Conservation (phyloP, 1,284 basidiomycete genomes). For the Puccinia coronata region DNA sequence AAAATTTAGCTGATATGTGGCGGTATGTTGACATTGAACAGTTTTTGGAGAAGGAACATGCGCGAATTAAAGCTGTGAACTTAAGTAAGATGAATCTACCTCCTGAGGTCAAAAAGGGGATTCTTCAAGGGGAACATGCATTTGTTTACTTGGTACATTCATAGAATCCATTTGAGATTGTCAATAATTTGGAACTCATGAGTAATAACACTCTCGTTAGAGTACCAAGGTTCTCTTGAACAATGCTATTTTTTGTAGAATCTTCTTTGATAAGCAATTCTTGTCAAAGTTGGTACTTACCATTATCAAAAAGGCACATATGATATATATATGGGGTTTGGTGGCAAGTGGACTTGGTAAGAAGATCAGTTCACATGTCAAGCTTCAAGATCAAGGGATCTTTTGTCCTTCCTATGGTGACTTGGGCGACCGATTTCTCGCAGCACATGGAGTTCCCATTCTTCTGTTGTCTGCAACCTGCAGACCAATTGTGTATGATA, state of each 20-base stretch:
- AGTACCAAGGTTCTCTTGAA: conserved; percentile 33
- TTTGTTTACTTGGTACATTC: conserved; percentile 11
- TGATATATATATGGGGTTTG: conserved; percentile 28
- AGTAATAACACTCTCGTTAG: background rate
- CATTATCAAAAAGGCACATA: background rate
- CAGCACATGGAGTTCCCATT: background rate
- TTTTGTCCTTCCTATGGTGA: conserved; percentile 18
- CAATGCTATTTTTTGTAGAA: conserved; percentile 4
- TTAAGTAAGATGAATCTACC: conserved; percentile 8
- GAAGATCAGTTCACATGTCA: background rate
- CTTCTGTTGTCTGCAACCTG: conserved; percentile 33
- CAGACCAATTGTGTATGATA: conserved; percentile 5
- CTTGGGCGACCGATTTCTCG: background rate
- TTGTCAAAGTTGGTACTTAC: background rate
- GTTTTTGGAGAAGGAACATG: background rate
- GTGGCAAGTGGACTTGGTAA: conserved; percentile 32
- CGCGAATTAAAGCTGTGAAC: conserved; percentile 1
- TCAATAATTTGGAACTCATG: background rate
- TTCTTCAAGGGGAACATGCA: background rate
- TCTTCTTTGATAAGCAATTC: conserved; percentile 18
- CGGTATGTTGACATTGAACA: too few relatives aligned
- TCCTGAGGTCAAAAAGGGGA: background rate
- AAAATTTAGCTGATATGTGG: too few relatives aligned
- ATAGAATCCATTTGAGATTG: background rate
- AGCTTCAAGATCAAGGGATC: background rate